phyloP scores from a whole-genome alignment of 306 rosid genomes.

The Trichosanthes truncata region DNA sequence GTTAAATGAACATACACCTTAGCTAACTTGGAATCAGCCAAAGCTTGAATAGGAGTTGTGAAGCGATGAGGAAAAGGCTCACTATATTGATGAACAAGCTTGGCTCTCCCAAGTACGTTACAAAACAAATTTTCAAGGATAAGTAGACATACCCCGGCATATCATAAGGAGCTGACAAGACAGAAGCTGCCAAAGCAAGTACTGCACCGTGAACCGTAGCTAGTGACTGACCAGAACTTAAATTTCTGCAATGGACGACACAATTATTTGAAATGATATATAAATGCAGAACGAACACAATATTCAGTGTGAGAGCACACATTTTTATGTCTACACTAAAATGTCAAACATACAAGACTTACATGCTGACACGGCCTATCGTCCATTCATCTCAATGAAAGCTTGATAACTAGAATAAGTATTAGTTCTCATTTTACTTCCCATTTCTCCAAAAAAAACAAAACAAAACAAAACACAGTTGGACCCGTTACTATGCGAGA shows the following conservation, averaged over 20 bases:
- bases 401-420: not conserved
- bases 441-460: not conserved
- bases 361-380: not conserved
- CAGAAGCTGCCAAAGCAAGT: constrained; percentile 87
- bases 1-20: not conserved
- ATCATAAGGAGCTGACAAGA: constrained; percentile 90
- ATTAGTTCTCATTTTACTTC: not conserved
- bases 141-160: constrained; percentile 66
- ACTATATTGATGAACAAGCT: not conserved
- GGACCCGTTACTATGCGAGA: not conserved
- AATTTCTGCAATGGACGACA: constrained; percentile 47
- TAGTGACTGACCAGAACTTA: constrained; percentile 50
- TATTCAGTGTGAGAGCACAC: not conserved
- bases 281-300: not conserved
- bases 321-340: not conserved
- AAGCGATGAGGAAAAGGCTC: not conserved
- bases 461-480: not conserved
- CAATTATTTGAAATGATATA: not conserved
- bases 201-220: constrained; percentile 89
- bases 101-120: not conserved
- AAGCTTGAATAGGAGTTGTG: not conserved
- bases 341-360: not conserved
- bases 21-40: not conserved
- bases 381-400: not conserved
- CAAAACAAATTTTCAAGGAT: not conserved